A percentile compares a stretch with the other conserved stretches of the same genome.
Evolutionary conservation across 2,329 filamentous ascomycete genomes (phyloP).

Genomic region (Hypoxylon sp.): DNA sequence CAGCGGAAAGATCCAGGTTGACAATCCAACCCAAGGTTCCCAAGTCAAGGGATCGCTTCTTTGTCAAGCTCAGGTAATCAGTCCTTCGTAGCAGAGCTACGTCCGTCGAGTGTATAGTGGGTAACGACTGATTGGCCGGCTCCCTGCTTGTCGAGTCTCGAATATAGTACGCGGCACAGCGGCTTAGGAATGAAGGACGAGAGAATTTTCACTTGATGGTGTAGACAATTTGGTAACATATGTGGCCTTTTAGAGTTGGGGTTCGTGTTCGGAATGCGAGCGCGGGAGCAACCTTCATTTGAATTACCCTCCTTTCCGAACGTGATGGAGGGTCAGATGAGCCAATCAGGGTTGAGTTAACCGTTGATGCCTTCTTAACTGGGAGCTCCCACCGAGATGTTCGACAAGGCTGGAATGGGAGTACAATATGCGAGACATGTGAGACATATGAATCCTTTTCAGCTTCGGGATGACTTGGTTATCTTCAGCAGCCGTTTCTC

Average conservation of each 20-base stretch:
- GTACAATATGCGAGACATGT: slow-evolving; percentile 33
- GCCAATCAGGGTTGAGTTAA: slow-evolving; percentile 31
- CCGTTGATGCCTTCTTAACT: slow-evolving; percentile 48
- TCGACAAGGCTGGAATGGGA: slow-evolving; percentile 37
- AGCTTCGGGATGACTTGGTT: slow-evolving; percentile 18
- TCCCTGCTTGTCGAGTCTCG: slow-evolving; percentile 32
- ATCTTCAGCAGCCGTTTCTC: background rate
- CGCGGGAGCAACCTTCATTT: slow-evolving; percentile 45
- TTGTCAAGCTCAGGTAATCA: slow-evolving; percentile 42
- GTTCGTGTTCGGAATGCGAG: slow-evolving; percentile 46
- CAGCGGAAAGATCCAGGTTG: slow-evolving; percentile 42
- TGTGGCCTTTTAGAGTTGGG: slow-evolving; percentile 42
- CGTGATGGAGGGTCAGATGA: slow-evolving; percentile 43
- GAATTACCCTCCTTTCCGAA: slow-evolving; percentile 31
- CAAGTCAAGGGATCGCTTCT: slow-evolving; percentile 26
- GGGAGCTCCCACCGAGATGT: slow-evolving; percentile 45
- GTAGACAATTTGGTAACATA: slow-evolving; percentile 32
- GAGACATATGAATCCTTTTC: slow-evolving; percentile 23
- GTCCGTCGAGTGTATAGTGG: slow-evolving; percentile 14
- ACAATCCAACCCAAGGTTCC: slow-evolving; percentile 40
- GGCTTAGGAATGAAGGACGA: slow-evolving; percentile 39
- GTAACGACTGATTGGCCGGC: slow-evolving; percentile 28
- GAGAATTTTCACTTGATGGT: slow-evolving; percentile 30
- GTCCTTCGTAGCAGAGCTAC: slow-evolving; percentile 3
- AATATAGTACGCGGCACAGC: slow-evolving; percentile 44